Percentiles rank a stretch among this genome's conserved stretches.
Conservation (phyloP, 2,329 filamentous ascomycete genomes). For the Aspergillus tubingensis region DNA sequence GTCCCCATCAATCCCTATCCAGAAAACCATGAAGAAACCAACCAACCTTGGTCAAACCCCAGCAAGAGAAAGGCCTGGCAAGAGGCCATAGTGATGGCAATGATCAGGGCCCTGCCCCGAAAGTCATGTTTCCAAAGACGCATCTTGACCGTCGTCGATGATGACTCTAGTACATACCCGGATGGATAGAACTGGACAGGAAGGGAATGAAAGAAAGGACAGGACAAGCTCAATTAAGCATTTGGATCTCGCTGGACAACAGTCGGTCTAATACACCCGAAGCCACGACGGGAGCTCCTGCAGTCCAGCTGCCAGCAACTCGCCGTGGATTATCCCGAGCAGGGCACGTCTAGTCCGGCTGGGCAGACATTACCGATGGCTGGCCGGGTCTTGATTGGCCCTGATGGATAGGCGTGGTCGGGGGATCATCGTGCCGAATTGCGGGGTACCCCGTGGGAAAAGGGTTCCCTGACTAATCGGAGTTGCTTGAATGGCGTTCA, state of each 20-base stretch:
- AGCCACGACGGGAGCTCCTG: not conserved
- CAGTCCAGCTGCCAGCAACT: not conserved
- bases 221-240: not conserved
- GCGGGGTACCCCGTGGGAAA: conserved; percentile 13
- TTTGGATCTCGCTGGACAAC: not conserved
- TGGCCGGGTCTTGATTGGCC: not conserved
- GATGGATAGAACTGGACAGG: not conserved
- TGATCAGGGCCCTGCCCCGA: conserved; percentile 22
- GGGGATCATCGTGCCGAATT: conserved; percentile 19
- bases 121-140: conserved; percentile 26
- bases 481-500: no score
- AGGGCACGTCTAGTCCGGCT: not conserved
- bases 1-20: no score
- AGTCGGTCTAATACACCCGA: not conserved
- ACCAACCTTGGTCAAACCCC: conserved; percentile 52
- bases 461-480: not conserved
- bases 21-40: no score
- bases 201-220: not conserved
- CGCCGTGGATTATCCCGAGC: not conserved
- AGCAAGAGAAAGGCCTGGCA: conserved; percentile 43
- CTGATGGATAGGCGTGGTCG: not conserved
- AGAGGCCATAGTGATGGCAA: conserved; percentile 37
- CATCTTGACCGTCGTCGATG: conserved; percentile 11
- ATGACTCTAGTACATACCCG: not conserved
- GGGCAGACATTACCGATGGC: not conserved